Percentiles rank a stretch among this genome's conserved stretches.
These are phyloP conservation scores for Picea glauca DNA, from an alignment of 75 land plant genomes.

Conservation along the genomic window DNA sequence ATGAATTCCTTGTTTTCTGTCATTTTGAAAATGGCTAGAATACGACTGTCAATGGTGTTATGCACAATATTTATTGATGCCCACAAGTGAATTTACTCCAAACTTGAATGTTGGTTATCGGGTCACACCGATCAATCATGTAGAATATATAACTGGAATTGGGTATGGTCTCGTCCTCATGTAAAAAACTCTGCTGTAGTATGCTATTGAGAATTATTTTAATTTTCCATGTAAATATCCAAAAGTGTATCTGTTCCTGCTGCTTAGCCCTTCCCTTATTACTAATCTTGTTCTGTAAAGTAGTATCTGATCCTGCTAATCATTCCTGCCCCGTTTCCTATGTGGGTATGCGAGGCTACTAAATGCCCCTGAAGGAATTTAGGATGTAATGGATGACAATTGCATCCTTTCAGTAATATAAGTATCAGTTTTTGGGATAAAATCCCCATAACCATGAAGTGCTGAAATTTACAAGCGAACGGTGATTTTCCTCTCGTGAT, in stretches of 20 bases:
- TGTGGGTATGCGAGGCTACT: not conserved
- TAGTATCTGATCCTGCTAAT: not conserved
- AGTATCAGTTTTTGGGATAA: too few species aligned
- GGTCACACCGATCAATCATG: not conserved
- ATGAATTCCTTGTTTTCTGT: not conserved
- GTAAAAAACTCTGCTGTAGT: too few species aligned
- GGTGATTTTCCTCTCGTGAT: too few species aligned
- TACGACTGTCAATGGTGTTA: not conserved
- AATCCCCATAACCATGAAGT: too few species aligned
- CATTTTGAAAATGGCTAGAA: not conserved
- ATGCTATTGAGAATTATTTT: not conserved
- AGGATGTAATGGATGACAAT: too few species aligned
- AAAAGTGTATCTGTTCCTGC: not conserved
- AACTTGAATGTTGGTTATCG: not conserved
- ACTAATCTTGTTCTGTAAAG: not conserved
- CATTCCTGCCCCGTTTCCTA: not conserved
- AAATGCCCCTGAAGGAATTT: too few species aligned
- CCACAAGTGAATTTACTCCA: not conserved
- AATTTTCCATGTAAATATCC: not conserved
- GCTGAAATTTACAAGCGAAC: too few species aligned
- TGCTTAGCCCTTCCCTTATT: not conserved
- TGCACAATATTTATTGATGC: not conserved
- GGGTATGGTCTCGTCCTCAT: not conserved
- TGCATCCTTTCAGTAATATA: too few species aligned
- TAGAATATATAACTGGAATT: not conserved